phyloP scores from a whole-genome alignment of 164 flowering plant species.

The Umbilicus rupestris region DNA sequence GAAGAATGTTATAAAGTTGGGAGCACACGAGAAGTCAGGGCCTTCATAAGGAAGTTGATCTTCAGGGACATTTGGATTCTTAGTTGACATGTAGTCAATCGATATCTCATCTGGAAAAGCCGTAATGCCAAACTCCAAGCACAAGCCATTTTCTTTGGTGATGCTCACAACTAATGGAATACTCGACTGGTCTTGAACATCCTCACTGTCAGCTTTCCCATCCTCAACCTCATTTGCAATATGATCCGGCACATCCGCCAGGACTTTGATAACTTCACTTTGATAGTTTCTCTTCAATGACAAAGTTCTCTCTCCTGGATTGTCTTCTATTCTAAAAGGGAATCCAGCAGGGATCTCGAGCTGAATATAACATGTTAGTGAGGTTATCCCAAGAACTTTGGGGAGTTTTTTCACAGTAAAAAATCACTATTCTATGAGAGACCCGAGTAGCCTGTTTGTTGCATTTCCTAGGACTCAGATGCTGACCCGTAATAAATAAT shows the following conservation, averaged over 20 bases:
- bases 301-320: not conserved
- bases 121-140: slow-evolving; percentile 49
- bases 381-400: no score
- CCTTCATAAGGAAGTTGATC: slow-evolving; percentile 70
- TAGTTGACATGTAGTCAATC: slow-evolving; percentile 53
- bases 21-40: slow-evolving; percentile 73
- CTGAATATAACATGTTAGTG: no score
- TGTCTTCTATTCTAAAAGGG: slow-evolving; percentile 4
- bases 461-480: no score
- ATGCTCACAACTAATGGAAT: slow-evolving; percentile 55
- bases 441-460: no score
- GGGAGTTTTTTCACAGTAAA: no score
- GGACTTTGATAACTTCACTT: slow-evolving; percentile 24
- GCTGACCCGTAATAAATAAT: no score
- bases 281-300: slow-evolving; percentile 1
- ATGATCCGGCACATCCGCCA: slow-evolving; percentile 67
- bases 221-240: slow-evolving; percentile 42
- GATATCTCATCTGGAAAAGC: slow-evolving; percentile 63
- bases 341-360: not conserved
- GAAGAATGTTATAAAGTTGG: no score
- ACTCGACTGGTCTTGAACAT: slow-evolving; percentile 21
- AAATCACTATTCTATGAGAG: no score
- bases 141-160: slow-evolving; percentile 41
- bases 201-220: slow-evolving; percentile 23
- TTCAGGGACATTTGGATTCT: slow-evolving; percentile 45